Conservation (phyloP, 805 yeast species). For the Metschnikowia gruessii region DNA sequence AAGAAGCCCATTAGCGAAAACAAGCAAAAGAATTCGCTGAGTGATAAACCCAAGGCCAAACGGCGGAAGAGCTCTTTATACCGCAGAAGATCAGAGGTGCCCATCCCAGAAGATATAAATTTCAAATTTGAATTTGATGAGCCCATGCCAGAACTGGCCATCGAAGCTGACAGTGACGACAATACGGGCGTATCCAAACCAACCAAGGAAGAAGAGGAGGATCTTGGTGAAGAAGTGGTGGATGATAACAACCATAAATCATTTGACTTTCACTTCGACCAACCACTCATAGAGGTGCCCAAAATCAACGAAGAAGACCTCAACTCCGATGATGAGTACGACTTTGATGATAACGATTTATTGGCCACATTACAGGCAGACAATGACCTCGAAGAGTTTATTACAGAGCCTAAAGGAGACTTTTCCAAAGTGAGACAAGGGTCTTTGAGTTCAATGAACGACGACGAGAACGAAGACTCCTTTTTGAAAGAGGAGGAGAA, state of each 20-base stretch:
- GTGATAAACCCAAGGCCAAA: constrained; percentile 7
- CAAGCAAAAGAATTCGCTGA: constrained; percentile 7
- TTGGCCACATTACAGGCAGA: constrained; percentile 48
- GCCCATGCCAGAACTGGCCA: constrained; percentile 12
- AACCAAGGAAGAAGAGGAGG: constrained; percentile 46
- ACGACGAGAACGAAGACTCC: constrained; percentile 35
- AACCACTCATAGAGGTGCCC: constrained; percentile 46
- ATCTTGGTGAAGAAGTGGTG: constrained; percentile 54
- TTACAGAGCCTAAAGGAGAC: constrained; percentile 7
- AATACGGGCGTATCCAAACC: constrained; percentile 20
- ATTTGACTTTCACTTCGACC: constrained; percentile 32
- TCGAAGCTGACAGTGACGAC: constrained; percentile 11
- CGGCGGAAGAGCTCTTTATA: constrained; percentile 14
- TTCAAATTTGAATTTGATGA: constrained; percentile 44
- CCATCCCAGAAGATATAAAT: constrained; percentile 41
- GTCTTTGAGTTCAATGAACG: constrained; percentile 33
- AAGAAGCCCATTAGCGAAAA: constrained; percentile 5
- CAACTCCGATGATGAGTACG: constrained; percentile 64
- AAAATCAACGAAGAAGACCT: constrained; percentile 47
- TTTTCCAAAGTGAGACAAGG: constrained; percentile 21
- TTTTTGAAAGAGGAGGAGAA: constrained; percentile 44
- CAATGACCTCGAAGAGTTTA: constrained; percentile 42
- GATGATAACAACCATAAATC: constrained; percentile 5
- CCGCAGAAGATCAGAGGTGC: constrained; percentile 37
- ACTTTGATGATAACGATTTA: constrained; percentile 48